Evolutionary conservation across 306 rosid genomes (phyloP).

Genomic region (Rosa rugosa): DNA sequence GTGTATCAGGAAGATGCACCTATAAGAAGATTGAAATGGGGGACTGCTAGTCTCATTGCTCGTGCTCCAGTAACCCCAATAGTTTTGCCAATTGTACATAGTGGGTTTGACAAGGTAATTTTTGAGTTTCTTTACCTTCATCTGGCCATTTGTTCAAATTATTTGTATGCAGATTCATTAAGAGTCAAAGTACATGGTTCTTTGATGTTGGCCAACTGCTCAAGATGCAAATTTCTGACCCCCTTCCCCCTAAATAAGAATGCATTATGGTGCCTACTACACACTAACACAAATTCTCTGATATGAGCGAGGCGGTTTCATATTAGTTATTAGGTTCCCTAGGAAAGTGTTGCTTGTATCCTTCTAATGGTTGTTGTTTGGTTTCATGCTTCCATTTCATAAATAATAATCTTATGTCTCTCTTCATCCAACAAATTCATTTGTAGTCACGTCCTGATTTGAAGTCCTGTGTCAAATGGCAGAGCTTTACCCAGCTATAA

Average conservation of each 20-base stretch:
- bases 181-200: not conserved
- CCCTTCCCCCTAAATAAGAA: not conserved
- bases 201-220: not conserved
- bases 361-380: not conserved
- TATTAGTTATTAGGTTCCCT: not conserved
- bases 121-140: not conserved
- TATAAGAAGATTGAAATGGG: slow-evolving; percentile 83
- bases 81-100: slow-evolving; percentile 81
- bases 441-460: not conserved
- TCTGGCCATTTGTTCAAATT: not conserved
- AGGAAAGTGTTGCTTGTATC: not conserved
- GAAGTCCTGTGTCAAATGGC: not conserved
- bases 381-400: not conserved
- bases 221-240: not conserved
- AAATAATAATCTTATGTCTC: not conserved
- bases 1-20: slow-evolving; percentile 81
- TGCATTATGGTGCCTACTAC: not conserved
- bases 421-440: slow-evolving; percentile 10
- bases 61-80: slow-evolving; percentile 81
- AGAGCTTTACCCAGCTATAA: not conserved
- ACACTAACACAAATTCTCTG: not conserved
- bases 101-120: slow-evolving; percentile 75
- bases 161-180: not conserved
- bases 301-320: not conserved
- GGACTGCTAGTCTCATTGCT: slow-evolving; percentile 91